Percentiles rank a stretch among this genome's conserved stretches.
phyloP scores from a whole-genome alignment of 192 early-diverging fungal species.

The Entomortierella chlamydospora region DNA sequence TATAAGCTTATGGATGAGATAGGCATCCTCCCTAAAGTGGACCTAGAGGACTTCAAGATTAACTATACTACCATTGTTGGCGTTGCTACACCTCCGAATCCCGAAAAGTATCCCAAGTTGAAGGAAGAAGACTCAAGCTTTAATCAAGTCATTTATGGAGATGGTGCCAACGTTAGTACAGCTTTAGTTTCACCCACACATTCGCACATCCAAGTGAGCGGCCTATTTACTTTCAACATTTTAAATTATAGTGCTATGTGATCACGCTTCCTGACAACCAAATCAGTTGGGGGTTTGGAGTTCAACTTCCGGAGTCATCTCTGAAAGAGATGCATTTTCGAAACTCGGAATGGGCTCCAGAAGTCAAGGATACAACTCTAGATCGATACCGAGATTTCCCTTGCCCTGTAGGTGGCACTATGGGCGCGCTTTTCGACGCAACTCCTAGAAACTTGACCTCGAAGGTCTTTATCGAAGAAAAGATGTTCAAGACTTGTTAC shows the following conservation, averaged over 20 bases:
- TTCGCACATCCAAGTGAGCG: not conserved
- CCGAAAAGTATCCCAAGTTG: not conserved
- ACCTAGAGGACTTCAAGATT: not conserved
- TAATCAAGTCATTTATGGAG: not conserved
- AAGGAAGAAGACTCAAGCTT: not conserved
- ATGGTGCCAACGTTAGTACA: not conserved
- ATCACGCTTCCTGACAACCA: not conserved
- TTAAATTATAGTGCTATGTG: not conserved
- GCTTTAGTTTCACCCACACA: not conserved
- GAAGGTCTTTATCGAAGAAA: not conserved
- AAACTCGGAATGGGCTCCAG: not conserved
- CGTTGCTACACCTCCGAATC: not conserved
- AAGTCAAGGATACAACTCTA: not conserved
- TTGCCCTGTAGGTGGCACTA: not conserved
- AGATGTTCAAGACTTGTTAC: not conserved
- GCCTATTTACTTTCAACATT: not conserved
- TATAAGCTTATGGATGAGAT: conserved; percentile 1
- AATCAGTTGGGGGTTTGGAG: not conserved
- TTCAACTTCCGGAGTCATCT: not conserved
- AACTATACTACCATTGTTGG: not conserved
- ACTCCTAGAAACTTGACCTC: not conserved
- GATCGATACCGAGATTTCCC: not conserved
- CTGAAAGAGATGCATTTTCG: not conserved
- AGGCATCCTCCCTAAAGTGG: not conserved
- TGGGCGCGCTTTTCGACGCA: not conserved